Conservation (phyloP, 257 asterid genomes). For the Salvia splendens region DNA sequence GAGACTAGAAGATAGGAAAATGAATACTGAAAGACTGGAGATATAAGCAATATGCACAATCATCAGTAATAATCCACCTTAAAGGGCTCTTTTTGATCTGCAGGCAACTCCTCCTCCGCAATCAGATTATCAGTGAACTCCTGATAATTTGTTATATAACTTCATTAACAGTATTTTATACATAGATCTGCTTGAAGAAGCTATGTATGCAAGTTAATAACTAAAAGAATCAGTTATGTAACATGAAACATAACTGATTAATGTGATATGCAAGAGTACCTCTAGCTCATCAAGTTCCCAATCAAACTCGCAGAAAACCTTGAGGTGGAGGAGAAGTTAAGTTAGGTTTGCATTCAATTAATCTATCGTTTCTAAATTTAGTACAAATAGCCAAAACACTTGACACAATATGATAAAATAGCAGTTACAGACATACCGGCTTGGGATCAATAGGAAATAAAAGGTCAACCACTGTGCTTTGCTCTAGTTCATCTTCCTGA, state of each 20-base stretch:
- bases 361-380: background rate
- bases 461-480: conserved; percentile 65
- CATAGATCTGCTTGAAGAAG: conserved; percentile 1
- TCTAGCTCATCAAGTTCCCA: conserved; percentile 84
- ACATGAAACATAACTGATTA: background rate
- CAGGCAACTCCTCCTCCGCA: conserved; percentile 69
- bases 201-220: conserved; percentile 13
- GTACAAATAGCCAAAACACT: conserved; percentile 16
- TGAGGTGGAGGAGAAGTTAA: conserved; percentile 33
- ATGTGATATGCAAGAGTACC: conserved; percentile 48
- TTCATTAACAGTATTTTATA: conserved; percentile 6
- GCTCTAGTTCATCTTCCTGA: conserved; percentile 72
- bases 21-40: conserved; percentile 10
- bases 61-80: conserved; percentile 44
- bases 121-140: conserved; percentile 71
- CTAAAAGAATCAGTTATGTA: background rate
- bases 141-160: conserved; percentile 35
- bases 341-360: conserved; percentile 16
- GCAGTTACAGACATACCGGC: conserved; percentile 53
- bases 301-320: conserved; percentile 85
- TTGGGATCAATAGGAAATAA: conserved; percentile 71
- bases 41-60: conserved; percentile 18
- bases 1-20: background rate
- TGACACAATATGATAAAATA: conserved; percentile 20
- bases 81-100: conserved; percentile 71